These are phyloP conservation scores for Pogostemon cablin DNA, from an alignment of 257 asterid species.

Conservation along the genomic window DNA sequence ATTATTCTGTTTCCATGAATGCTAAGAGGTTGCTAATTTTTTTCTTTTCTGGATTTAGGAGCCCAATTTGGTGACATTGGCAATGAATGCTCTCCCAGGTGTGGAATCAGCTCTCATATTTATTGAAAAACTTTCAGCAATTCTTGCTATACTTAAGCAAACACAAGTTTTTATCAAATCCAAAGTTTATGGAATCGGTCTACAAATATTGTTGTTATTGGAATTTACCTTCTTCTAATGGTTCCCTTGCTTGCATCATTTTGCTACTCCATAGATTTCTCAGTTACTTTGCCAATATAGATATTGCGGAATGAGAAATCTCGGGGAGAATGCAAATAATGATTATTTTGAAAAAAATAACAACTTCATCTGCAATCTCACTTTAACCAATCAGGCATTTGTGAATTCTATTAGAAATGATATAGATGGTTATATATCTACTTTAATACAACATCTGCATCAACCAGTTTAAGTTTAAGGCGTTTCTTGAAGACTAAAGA, in stretches of 20 bases:
- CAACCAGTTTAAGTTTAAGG: conserved; percentile 58
- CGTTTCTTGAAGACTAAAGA: conserved; percentile 48
- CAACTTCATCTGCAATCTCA: conserved; percentile 31
- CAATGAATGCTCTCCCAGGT: conserved; percentile 89
- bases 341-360: conserved; percentile 40
- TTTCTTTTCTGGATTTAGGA: conserved; percentile 53
- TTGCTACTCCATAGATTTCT: conserved; percentile 74
- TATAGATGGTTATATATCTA: conserved; percentile 72
- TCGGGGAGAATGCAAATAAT: conserved; percentile 33
- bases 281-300: conserved; percentile 54
- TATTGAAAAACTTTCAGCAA: conserved; percentile 58
- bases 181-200: conserved; percentile 79
- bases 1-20: conserved; percentile 4
- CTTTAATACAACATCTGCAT: conserved; percentile 80
- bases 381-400: conserved; percentile 91
- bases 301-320: conserved; percentile 40
- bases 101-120: conserved; percentile 77
- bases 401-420: conserved; percentile 82
- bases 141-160: conserved; percentile 70
- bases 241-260: conserved; percentile 73
- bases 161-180: conserved; percentile 73
- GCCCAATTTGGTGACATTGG: conserved; percentile 86
- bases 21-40: conserved; percentile 11
- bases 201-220: conserved; percentile 77
- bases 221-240: conserved; percentile 77